These are phyloP conservation scores for Amanita subjunquillea DNA, from an alignment of 768 basidiomycete species.

Conservation along the genomic window DNA sequence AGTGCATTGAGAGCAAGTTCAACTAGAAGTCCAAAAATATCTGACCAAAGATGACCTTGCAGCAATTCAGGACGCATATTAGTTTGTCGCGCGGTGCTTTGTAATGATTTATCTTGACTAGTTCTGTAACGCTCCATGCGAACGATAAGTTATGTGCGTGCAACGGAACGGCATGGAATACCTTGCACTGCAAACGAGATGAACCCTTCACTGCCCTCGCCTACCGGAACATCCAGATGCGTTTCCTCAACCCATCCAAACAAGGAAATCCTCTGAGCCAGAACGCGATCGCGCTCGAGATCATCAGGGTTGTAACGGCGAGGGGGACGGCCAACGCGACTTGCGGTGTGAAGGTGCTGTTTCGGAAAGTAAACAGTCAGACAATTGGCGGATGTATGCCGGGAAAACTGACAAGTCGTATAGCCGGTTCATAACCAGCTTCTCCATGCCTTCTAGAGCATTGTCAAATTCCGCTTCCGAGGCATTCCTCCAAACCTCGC, in stretches of 20 bases:
- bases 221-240: constrained; percentile 85
- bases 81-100: constrained; percentile 98
- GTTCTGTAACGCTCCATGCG: constrained; percentile 37
- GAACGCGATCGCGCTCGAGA: constrained; percentile 88
- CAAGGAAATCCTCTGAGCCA: constrained; percentile 80
- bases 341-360: constrained; percentile 88
- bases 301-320: constrained; percentile 88
- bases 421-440: constrained; percentile 95
- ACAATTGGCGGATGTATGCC: not conserved
- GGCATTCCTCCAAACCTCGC: constrained; percentile 73
- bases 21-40: constrained; percentile 1
- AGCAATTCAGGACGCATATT: constrained; percentile 94
- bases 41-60: constrained; percentile 98
- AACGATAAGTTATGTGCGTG: constrained; percentile 2
- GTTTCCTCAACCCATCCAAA: constrained; percentile 86
- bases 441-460: constrained; percentile 98
- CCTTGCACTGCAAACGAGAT: constrained; percentile 86
- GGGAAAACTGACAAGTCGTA: constrained; percentile 75
- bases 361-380: constrained; percentile 7
- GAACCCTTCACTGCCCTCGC: constrained; percentile 70
- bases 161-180: constrained; percentile 16
- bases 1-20: constrained; percentile 4
- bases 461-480: constrained; percentile 87
- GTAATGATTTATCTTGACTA: constrained; percentile 96
- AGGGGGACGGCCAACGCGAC: constrained; percentile 54